phyloP scores from a whole-genome alignment of 1,284 basidiomycete species.

The Mycena citricolor region DNA sequence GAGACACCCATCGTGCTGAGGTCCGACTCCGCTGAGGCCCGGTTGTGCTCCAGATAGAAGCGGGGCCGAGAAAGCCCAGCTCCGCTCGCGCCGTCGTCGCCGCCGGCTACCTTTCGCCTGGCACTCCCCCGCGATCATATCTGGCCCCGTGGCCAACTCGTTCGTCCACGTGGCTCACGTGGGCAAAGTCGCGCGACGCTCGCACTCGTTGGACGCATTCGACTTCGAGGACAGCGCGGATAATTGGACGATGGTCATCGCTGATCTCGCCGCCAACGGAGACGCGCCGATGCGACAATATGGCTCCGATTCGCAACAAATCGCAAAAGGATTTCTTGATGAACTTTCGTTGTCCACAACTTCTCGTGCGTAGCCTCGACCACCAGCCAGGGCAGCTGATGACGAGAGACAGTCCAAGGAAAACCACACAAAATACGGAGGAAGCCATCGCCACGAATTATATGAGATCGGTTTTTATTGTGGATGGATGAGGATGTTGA shows the following conservation, averaged over 20 bases:
- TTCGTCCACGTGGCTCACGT: constrained; percentile 90
- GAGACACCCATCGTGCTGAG: too few relatives aligned
- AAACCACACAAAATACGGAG: constrained; percentile 19
- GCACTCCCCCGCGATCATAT: constrained; percentile 65
- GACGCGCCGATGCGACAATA: neutral
- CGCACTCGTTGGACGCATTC: neutral
- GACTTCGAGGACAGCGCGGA: too few relatives aligned
- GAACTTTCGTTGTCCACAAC: too few relatives aligned
- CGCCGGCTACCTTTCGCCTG: too few relatives aligned
- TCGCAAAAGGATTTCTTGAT: constrained; percentile 47
- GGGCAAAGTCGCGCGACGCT: constrained; percentile 65
- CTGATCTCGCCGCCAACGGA: constrained; percentile 10
- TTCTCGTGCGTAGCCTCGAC: too few relatives aligned
- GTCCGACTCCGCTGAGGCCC: too few relatives aligned
- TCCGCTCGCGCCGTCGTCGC: too few relatives aligned
- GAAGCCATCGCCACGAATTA: constrained; percentile 20
- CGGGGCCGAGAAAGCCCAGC: too few relatives aligned
- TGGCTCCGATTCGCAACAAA: constrained; percentile 7
- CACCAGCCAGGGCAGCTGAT: too few relatives aligned
- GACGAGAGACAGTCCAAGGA: too few relatives aligned
- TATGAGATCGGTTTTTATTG: too few relatives aligned
- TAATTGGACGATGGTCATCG: constrained; percentile 19
- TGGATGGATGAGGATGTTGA: constrained; percentile 10
- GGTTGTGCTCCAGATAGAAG: too few relatives aligned
- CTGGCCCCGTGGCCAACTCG: constrained; percentile 68